These are phyloP conservation scores for Tuctoria greenei DNA, from an alignment of 176 grass and related monocot species.

Conservation along the genomic window DNA sequence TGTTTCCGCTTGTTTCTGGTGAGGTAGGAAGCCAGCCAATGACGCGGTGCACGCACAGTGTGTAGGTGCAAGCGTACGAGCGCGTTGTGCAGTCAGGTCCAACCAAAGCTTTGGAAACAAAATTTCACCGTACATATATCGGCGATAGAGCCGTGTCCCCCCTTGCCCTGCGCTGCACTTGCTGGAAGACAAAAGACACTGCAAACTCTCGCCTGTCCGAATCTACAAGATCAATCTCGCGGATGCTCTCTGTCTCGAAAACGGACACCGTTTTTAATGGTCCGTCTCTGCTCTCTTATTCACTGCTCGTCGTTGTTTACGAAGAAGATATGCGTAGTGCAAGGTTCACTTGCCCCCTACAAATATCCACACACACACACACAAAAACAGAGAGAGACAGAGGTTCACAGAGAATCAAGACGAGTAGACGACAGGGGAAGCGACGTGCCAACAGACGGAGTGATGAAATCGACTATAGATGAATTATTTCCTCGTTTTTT, in stretches of 20 bases:
- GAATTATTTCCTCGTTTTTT: not conserved
- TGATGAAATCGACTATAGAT: not conserved
- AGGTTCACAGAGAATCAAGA: not conserved
- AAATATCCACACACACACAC: too few species aligned
- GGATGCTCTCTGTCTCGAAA: constrained; percentile 32
- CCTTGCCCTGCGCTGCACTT: not conserved
- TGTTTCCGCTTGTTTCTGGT: not conserved
- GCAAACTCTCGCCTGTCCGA: constrained; percentile 33
- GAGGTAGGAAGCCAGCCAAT: not conserved
- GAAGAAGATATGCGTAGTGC: not conserved
- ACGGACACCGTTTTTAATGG: not conserved
- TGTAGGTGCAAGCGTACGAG: constrained; percentile 36
- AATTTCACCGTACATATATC: not conserved
- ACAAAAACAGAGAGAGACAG: not conserved
- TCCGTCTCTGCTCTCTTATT: not conserved
- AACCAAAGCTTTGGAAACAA: constrained; percentile 16
- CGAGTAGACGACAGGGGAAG: not conserved
- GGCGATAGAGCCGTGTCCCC: not conserved
- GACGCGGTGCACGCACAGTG: not conserved
- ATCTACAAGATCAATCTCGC: constrained; percentile 25
- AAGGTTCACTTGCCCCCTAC: not conserved
- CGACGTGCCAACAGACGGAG: constrained; percentile 25
- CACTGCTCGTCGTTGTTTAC: not conserved
- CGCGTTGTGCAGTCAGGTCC: not conserved
- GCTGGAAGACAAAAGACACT: constrained; percentile 30